A percentile compares a stretch with the other conserved stretches of the same genome.
phyloP scores from a whole-genome alignment of 257 asterid genomes.

The Nicotiana tabacum region DNA sequence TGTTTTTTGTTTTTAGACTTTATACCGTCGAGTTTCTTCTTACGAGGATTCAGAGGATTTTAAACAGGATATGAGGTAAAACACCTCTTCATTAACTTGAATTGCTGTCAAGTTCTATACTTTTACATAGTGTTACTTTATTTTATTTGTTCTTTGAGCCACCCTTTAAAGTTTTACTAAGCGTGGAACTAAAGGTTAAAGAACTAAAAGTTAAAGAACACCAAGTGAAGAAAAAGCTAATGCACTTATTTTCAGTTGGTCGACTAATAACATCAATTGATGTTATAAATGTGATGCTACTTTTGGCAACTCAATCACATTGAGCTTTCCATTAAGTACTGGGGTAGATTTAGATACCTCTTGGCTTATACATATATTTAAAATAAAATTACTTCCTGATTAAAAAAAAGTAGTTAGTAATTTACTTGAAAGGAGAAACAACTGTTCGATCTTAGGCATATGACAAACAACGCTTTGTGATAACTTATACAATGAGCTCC shows the following conservation, averaged over 20 bases:
- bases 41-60: constrained; percentile 67
- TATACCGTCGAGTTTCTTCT: constrained; percentile 53
- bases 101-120: neutral
- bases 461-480: neutral
- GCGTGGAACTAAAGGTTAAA: neutral
- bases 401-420: neutral
- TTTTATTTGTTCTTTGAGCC: neutral
- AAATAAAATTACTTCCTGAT: neutral
- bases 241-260: neutral
- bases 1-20: constrained; percentile 41
- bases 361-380: neutral
- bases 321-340: neutral
- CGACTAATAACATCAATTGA: neutral
- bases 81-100: constrained; percentile 11
- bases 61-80: constrained; percentile 67
- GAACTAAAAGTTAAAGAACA: neutral
- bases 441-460: neutral
- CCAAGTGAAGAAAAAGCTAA: neutral
- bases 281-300: neutral
- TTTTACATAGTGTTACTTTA: neutral
- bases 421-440: constrained; percentile 3
- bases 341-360: neutral
- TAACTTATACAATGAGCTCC: neutral
- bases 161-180: neutral
- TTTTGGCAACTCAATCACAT: neutral